A percentile compares a stretch with the other conserved stretches of the same genome.
Conservation (phyloP, 2,329 filamentous ascomycete species). For the Ceratocystis cubensis region DNA sequence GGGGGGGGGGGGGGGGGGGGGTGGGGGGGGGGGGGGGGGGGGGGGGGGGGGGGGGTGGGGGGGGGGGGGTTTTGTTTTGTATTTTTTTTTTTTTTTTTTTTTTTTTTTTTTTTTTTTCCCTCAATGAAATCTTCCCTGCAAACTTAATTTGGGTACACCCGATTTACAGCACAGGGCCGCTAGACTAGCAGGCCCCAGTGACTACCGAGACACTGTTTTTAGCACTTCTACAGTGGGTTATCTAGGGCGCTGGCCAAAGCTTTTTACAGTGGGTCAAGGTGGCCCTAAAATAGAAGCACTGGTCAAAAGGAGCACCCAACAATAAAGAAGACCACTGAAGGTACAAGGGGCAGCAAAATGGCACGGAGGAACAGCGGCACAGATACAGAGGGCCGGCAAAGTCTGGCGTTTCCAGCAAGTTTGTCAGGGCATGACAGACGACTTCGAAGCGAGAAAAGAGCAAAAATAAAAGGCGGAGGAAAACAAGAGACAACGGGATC, state of each 20-base stretch:
- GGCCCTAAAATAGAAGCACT: conserved; percentile 1
- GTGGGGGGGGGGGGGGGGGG: no score
- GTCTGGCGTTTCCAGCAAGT: background rate
- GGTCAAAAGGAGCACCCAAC: background rate
- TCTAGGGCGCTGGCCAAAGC: background rate
- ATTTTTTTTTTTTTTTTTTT: no score
- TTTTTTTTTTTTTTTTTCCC: no score
- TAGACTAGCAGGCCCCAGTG: background rate
- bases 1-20: no score
- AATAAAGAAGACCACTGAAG: background rate
- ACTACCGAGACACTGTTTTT: background rate
- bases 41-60: no score
- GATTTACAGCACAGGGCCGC: background rate
- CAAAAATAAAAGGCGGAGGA: background rate
- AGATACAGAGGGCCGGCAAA: background rate
- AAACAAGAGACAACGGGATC: background rate
- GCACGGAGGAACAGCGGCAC: background rate
- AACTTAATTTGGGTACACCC: background rate
- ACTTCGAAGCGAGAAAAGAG: background rate
- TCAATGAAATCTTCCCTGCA: no score
- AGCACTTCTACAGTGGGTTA: background rate
- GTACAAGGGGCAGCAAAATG: background rate
- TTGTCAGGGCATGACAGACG: conserved; percentile 7
- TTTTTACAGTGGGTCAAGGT: background rate
- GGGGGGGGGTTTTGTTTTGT: no score